Percentiles rank a stretch among this genome's conserved stretches.
Conservation (phyloP, 2,329 filamentous ascomycete species). For the Gnomoniopsis smithogilvyi region DNA sequence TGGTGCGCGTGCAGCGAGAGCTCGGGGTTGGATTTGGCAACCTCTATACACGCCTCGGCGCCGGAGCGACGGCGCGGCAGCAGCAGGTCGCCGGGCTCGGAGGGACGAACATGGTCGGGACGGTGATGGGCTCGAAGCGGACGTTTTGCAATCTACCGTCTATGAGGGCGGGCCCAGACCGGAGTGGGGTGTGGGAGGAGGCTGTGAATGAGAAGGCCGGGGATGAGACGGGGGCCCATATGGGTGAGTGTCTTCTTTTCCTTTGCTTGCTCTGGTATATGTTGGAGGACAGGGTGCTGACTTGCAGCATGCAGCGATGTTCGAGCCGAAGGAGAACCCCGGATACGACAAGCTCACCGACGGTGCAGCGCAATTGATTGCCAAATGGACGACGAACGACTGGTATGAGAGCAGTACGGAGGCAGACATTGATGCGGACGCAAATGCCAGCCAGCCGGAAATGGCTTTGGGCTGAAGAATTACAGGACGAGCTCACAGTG, state of each 20-base stretch:
- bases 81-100: constrained; percentile 44
- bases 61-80: constrained; percentile 53
- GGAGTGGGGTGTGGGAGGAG: constrained; percentile 57
- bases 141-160: constrained; percentile 86
- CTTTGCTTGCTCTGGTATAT: not conserved
- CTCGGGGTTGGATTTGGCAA: constrained; percentile 77
- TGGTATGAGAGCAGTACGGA: constrained; percentile 61
- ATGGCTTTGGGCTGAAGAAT: not conserved
- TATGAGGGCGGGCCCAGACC: constrained; percentile 34
- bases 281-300: too few species aligned
- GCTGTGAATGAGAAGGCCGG: constrained; percentile 74
- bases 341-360: constrained; percentile 67
- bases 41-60: constrained; percentile 80
- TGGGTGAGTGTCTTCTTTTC: constrained; percentile 44
- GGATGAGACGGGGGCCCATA: constrained; percentile 81
- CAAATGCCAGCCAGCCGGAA: not conserved
- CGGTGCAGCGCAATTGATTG: constrained; percentile 62
- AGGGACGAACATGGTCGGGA: constrained; percentile 55
- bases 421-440: constrained; percentile 20
- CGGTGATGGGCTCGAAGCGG: constrained; percentile 65
- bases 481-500: not conserved
- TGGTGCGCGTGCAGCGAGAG: constrained; percentile 63
- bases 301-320: constrained; percentile 55
- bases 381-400: constrained; percentile 59
- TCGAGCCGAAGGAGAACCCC: constrained; percentile 68